phyloP scores from a whole-genome alignment of 768 basidiomycete genomes.

The Leucosporidium yakuticum region DNA sequence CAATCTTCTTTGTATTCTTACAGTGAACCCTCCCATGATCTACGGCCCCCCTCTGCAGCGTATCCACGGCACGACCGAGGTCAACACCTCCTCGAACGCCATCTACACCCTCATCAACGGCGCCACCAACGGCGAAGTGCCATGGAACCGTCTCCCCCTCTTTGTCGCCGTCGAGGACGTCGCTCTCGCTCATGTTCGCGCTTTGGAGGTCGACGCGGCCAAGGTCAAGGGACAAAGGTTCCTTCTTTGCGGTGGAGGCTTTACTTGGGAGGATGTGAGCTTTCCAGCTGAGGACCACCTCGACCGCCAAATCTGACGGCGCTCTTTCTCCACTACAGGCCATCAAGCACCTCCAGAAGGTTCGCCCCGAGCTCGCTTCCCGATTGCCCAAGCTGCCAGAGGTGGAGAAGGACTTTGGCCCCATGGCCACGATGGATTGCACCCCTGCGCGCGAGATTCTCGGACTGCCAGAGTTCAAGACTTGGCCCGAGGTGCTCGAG shows the following conservation, averaged over 20 bases:
- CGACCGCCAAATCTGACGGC: background rate
- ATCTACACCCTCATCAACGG: constrained; percentile 35
- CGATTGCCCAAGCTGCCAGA: constrained; percentile 30
- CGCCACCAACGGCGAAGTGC: constrained; percentile 9
- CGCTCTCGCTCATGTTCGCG: constrained; percentile 28
- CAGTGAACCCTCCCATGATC: constrained; percentile 39
- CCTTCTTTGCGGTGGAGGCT: constrained; percentile 33
- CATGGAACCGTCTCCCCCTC: constrained; percentile 34
- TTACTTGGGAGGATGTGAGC: constrained; percentile 37
- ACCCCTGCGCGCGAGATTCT: constrained; percentile 23
- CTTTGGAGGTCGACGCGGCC: constrained; percentile 19
- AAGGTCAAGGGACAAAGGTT: constrained; percentile 26
- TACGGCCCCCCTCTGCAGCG: constrained; percentile 35
- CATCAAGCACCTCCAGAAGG: constrained; percentile 8
- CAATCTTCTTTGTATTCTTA: background rate
- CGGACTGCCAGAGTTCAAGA: constrained; percentile 25
- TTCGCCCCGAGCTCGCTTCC: constrained; percentile 17
- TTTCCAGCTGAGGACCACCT: background rate
- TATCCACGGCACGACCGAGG: constrained; percentile 10
- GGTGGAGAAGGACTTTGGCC: background rate
- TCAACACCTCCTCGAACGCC: constrained; percentile 36
- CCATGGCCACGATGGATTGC: constrained; percentile 30
- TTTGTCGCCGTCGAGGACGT: constrained; percentile 34
- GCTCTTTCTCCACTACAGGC: constrained; percentile 12
- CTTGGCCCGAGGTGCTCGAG: constrained; percentile 25